Evolutionary conservation across 495 filamentous ascomycete species (phyloP), one percentile per base, ranked within the genome.

Genomic region (Saxophila tyrrhenica): DNA sequence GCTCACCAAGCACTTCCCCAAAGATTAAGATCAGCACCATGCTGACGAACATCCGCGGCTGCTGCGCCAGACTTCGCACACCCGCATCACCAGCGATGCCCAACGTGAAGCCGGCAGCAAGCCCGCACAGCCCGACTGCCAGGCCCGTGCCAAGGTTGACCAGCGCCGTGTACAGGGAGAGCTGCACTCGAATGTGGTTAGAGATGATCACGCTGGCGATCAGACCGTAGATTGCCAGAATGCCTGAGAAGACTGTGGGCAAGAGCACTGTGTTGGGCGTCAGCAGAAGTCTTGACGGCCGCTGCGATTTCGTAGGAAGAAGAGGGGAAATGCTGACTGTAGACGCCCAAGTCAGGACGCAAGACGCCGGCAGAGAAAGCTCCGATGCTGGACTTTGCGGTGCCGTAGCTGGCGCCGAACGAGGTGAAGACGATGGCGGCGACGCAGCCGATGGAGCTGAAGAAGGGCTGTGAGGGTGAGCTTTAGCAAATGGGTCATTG

Each of bases 371-470:
- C 70, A 67, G 49, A 75, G 58, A 55, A 48, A 25, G 41, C 41
- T 8, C 52, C 52, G 52, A 76, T 60, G 50, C 72, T 69, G 32
- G 69, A 68, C 56, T 77, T 77, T 2, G 52, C 45, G 22, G 52
- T 55, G 32, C 44, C 52, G 22, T 55, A 55, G 19, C 47, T 39
- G 19, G 52, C 52, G 45, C 52, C 52, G 44, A 55, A 50, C 17
- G 47, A 29, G 20, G 20, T 55, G 52, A 55, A 50, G 52, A 55
- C 44, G 43, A 55, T 55, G 21, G 52, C 52, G 57, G 62, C 58
- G 15, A 69, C 69, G 59, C 69, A 73, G 50, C 75, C 74, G 46
- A 77, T 57, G 2, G 73, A 69, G 19, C 72, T 71, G 61, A 78
- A 77, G 66, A 77, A 75, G 53, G 73, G 70, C 41, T 44, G 41